A percentile compares a stretch with the other conserved stretches of the same genome.
Evolutionary conservation across 83 land plant species (phyloP).

Genomic region (Thuja plicata): DNA sequence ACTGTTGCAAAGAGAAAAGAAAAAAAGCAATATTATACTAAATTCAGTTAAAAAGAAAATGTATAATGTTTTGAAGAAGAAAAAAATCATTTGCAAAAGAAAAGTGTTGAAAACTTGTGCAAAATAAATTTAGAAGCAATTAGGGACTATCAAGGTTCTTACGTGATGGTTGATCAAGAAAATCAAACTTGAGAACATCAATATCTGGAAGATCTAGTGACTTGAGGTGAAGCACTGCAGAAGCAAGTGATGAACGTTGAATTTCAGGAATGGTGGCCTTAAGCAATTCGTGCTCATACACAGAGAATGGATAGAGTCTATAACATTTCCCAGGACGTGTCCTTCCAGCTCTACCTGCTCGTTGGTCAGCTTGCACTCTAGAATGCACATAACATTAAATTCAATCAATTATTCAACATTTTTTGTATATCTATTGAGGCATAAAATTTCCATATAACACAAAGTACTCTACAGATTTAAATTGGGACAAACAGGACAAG

Average conservation of each 20-base stretch:
- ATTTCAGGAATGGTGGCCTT: slow-evolving; percentile 95
- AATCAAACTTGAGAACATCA: slow-evolving; percentile 90
- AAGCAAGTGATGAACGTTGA: slow-evolving; percentile 92
- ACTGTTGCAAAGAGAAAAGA: background rate
- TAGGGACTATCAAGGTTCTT: slow-evolving; percentile 17
- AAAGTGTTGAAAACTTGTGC: background rate
- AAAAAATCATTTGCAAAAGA: background rate
- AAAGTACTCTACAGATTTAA: background rate
- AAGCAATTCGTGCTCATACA: slow-evolving; percentile 72
- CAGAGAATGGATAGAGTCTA: slow-evolving; percentile 64
- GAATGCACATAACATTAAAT: background rate
- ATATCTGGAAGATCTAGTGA: slow-evolving; percentile 82
- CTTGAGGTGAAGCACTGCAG: slow-evolving; percentile 90
- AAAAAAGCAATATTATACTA: background rate
- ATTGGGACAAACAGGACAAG: background rate
- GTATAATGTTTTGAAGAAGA: background rate
- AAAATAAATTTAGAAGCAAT: background rate
- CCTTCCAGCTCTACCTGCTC: slow-evolving; percentile 98
- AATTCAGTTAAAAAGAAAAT: background rate
- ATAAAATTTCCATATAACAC: background rate
- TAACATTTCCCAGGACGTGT: slow-evolving; percentile 98
- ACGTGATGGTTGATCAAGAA: slow-evolving; percentile 94
- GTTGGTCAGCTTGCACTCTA: slow-evolving; percentile 95
- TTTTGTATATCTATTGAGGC: background rate
- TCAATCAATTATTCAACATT: background rate